Percentiles rank a stretch among this genome's conserved stretches.
Conservation (phyloP, 495 filamentous ascomycete genomes). For the Aspergillus ostianus region DNA sequence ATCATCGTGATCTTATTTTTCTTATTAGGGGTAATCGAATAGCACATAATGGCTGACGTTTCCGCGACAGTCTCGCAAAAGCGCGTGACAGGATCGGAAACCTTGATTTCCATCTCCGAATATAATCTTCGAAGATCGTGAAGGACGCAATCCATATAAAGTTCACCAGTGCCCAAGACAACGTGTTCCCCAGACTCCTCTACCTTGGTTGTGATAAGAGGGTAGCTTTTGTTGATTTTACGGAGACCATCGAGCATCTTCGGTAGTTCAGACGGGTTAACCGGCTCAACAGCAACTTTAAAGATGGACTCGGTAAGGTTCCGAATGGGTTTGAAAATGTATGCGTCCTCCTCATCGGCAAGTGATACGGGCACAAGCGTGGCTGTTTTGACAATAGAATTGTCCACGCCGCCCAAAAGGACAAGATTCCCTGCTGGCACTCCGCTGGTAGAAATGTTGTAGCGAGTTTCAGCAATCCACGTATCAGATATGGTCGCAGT, state of each 20-base stretch:
- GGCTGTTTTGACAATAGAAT: constrained; percentile 98
- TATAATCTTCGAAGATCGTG: constrained; percentile 91
- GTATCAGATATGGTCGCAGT: constrained; percentile 83
- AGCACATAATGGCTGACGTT: constrained; percentile 95
- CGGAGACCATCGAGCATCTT: constrained; percentile 98
- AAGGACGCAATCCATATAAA: constrained; percentile 98
- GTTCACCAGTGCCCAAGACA: constrained; percentile 88
- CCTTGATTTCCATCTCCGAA: constrained; percentile 99
- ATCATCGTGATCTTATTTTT: constrained; percentile 99
- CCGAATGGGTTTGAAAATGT: constrained; percentile 88
- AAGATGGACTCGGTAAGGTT: constrained; percentile 98
- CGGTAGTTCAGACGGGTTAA: constrained; percentile 96
- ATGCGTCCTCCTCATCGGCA: constrained; percentile 83
- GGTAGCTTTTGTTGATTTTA: constrained; percentile 97
- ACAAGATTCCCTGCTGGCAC: constrained; percentile 97
- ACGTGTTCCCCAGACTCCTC: constrained; percentile 99
- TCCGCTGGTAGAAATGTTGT: constrained; percentile 86
- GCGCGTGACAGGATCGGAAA: constrained; percentile 94
- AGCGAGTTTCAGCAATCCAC: constrained; percentile 90
- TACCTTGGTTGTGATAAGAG: constrained; percentile 91
- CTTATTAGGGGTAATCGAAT: constrained; percentile 96
- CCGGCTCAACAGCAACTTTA: constrained; percentile 96
- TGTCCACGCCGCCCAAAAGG: constrained; percentile 86
- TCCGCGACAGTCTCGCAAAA: constrained; percentile 99
- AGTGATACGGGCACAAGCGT: constrained; percentile 82